These are phyloP conservation scores for Ceratocystis diversiconidia DNA, from an alignment of 2,329 filamentous ascomycete genomes.

Conservation along the genomic window DNA sequence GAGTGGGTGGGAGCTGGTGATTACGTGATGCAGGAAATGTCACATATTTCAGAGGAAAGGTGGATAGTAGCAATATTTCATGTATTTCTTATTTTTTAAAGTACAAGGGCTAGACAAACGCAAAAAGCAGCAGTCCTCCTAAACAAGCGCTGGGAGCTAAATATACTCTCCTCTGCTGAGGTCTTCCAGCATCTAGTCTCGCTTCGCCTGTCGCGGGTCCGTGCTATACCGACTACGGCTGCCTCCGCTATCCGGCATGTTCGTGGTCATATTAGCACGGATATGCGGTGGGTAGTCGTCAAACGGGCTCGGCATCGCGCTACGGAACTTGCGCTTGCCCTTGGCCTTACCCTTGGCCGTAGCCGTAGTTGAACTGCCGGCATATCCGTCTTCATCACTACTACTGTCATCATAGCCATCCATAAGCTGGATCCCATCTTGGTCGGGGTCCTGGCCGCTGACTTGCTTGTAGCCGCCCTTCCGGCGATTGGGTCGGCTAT, in stretches of 20 bases:
- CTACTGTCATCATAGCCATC: conserved; percentile 15
- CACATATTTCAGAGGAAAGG: too few species aligned
- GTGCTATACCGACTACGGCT: background rate
- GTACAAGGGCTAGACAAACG: too few species aligned
- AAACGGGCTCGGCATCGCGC: conserved; percentile 14
- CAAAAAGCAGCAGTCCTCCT: too few species aligned
- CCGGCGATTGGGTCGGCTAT: conserved; percentile 27
- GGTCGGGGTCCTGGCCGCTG: background rate
- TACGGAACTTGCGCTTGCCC: conserved; percentile 14
- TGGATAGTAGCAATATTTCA: too few species aligned
- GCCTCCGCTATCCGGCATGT: background rate
- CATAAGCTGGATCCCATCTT: conserved; percentile 2
- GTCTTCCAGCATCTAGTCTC: background rate
- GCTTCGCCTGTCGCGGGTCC: background rate
- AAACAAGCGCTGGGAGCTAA: too few species aligned
- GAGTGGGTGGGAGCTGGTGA: conserved; percentile 34
- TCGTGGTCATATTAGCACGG: conserved; percentile 21
- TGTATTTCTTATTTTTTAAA: too few species aligned
- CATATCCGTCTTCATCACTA: conserved; percentile 4
- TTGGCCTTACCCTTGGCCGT: conserved; percentile 4
- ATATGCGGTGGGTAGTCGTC: conserved; percentile 16
- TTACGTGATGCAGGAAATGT: background rate
- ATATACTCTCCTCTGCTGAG: background rate
- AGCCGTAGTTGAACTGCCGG: background rate
- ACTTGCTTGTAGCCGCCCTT: conserved; percentile 23